Base-by-base conservation (phyloP, 2,329 filamentous ascomycete species). In the Chrysoporthe deuterocubensis region DNA sequence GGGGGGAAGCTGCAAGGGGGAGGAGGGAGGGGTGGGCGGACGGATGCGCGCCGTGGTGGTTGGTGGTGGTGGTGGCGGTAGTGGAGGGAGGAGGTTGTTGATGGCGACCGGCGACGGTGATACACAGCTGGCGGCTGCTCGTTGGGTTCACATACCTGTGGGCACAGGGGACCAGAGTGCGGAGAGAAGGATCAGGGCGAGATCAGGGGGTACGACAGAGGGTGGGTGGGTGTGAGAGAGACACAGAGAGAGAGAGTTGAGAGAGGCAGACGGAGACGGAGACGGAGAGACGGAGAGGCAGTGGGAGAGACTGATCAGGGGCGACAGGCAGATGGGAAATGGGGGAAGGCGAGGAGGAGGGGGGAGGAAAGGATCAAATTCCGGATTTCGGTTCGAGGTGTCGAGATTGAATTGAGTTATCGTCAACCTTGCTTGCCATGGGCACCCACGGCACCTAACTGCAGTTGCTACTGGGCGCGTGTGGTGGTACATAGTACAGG, bases 391-490 rank as follows among this genome's bases (percentile, higher is more conserved):
- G 37, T 59, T 40, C 57, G n/a, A 59, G 57, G 37, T 43, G 57
- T 43, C 44, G 57, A 59, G 57, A 59, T 59, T 59, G 57, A 59
- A 26, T 32, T 44, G 40, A 59, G 57, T 44, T 59, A 44, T 59
- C 57, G 5, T 26, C 57, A 59, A 44, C 57, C 57, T 59, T 59
- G 44, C 18, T 37, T 37, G 37, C 56, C 34, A 42, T 59, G 34
- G 34, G 46, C 7, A 16, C 18, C n/a, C 21, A 26, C 48, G 50
- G 50, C 4, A 32, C 50, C 21, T 13, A 54, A 32, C 14, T 54
- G 32, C 50, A 54, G 48, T 52, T n/a, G 48, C 26, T 26, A 52
- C 21, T 9, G 18, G 48, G 18, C 14, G 48, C 6, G 48, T 52
- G 48, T 52, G 9, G 21, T 16, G 26, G 5, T 32, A 26, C 48